phyloP scores from a whole-genome alignment of 257 asterid genomes.

The Solanum neorickii region DNA sequence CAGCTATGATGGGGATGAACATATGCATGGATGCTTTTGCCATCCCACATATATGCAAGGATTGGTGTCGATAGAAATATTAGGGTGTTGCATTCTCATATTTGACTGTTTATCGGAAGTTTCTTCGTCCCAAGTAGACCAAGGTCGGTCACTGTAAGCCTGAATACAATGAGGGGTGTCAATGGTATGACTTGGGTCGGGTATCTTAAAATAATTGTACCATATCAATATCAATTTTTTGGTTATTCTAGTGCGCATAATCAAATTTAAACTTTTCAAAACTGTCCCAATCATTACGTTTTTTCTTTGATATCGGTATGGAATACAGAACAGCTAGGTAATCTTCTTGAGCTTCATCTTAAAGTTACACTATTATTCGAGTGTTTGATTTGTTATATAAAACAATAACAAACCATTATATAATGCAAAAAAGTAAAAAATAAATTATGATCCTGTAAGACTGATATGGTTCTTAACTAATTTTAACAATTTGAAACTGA shows the following conservation, averaged over 20 bases:
- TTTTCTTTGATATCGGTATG: neutral
- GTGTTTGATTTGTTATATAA: neutral
- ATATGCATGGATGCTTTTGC: neutral
- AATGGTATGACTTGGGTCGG: neutral
- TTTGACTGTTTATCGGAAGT: neutral
- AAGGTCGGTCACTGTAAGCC: neutral
- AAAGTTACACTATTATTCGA: neutral
- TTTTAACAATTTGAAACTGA: neutral
- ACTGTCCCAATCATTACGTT: neutral
- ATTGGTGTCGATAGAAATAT: neutral
- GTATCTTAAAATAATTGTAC: neutral
- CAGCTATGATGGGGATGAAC: neutral
- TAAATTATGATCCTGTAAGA: neutral
- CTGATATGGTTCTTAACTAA: neutral
- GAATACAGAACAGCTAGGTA: neutral
- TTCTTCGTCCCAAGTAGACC: neutral
- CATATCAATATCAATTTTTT: neutral
- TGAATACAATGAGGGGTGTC: neutral
- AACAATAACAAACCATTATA: neutral
- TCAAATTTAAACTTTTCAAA: neutral
- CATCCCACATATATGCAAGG: neutral
- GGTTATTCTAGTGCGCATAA: neutral
- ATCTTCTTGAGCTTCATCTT: neutral
- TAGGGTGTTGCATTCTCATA: neutral
- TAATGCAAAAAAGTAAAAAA: neutral